Evolutionary conservation across 192 early-diverging fungal species (phyloP), one percentile per base, ranked within the genome.

Genomic region (Linnemannia schmuckeri): DNA sequence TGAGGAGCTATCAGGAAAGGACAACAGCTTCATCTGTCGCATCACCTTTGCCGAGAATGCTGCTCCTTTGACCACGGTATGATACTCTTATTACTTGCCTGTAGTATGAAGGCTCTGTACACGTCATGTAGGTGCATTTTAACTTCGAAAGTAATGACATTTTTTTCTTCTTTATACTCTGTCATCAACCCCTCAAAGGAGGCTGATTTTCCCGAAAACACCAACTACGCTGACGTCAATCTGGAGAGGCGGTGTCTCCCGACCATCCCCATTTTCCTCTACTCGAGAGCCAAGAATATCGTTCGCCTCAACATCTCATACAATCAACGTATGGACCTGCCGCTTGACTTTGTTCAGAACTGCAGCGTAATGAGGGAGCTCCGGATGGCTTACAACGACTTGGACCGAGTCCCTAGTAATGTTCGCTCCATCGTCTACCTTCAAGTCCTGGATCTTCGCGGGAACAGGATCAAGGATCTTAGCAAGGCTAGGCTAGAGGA

Each of bases 1-100:
- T 13, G 94, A 96, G 69, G 90, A 95, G 41, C 88, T 96, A 33
- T 95, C 95, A 6, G 89, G 96, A 70, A 96, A 97, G 76, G 96
- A 97, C 82, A 96, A 96, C 88, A 96, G 95, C 57, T 96, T 96
- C 55, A 80, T 97, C 27, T 94, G 93, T 86, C 93, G 95, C n/a
- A 96, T 97, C 79, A 93, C 93, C 6, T 93, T 97, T 84, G 89
- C 87, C 17, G 84, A 89, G 24, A 89, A 80, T 35, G 76, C 80
- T 24, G 76, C 82, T 0, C 88, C 82, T 4, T 91, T 88, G 85
- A 86, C 75, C 6, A 80, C 84, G 3, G 84, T 86, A 81, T 89
- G 75, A 9, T 8, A 70, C 20, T 33, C 46, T 46, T 74, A n/a
- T 61, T 30, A 7, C n/a, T 4, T 46, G 15, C 7, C 12, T 47